Conservation (phyloP, 2,329 filamentous ascomycete genomes). For the Colletotrichum sp. region DNA sequence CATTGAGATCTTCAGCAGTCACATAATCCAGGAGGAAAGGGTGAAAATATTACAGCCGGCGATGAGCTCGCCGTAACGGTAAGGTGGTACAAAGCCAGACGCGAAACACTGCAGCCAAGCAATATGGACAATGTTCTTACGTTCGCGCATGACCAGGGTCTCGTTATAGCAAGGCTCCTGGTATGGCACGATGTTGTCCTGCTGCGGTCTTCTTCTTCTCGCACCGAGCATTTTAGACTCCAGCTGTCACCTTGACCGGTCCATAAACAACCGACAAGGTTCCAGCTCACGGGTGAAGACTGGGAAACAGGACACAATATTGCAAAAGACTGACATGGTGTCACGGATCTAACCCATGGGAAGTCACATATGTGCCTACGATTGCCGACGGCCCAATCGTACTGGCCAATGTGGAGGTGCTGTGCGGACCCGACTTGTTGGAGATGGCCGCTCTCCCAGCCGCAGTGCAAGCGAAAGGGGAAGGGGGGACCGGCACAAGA, state of each 20-base stretch:
- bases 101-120: constrained; percentile 24
- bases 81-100: constrained; percentile 17
- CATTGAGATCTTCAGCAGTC: neutral
- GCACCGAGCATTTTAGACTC: constrained; percentile 4
- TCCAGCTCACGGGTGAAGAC: neutral
- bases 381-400: constrained; percentile 28
- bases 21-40: neutral
- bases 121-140: neutral
- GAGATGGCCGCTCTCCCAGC: neutral
- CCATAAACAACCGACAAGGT: neutral
- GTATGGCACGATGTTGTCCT: neutral
- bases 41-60: neutral
- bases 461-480: neutral
- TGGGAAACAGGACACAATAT: neutral
- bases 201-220: neutral
- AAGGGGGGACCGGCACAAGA: neutral
- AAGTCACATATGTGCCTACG: constrained; percentile 32
- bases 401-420: neutral
- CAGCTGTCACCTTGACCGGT: neutral
- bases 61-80: constrained; percentile 15
- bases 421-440: constrained; percentile 13
- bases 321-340: constrained; percentile 12
- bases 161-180: neutral
- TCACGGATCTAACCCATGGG: constrained; percentile 33
- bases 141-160: neutral